Conservation (phyloP, 495 filamentous ascomycete genomes). For the Penicillium goetzii region DNA sequence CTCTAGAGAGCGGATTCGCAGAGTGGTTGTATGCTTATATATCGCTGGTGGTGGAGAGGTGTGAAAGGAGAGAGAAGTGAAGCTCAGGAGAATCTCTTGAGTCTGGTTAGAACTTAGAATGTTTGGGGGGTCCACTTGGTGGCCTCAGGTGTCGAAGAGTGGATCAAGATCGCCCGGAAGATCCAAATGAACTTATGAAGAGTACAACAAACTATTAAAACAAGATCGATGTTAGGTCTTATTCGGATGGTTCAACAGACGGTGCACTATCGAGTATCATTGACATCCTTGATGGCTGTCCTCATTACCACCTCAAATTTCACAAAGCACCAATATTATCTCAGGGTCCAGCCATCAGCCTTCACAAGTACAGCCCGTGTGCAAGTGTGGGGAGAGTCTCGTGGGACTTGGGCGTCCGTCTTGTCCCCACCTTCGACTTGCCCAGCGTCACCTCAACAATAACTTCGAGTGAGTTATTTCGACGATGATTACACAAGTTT, state of each 20-base stretch:
- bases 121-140: slow-evolving; percentile 2
- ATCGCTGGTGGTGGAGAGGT: not conserved
- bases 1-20: not conserved
- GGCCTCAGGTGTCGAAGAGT: not conserved
- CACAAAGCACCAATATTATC: not conserved
- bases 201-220: not conserved
- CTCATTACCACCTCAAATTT: not conserved
- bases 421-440: not conserved
- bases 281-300: not conserved
- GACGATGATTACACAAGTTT: not conserved
- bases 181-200: not conserved
- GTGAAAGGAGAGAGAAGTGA: not conserved
- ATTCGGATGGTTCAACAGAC: not conserved
- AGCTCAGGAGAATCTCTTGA: not conserved
- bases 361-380: not conserved
- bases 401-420: not conserved
- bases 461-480: not conserved
- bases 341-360: not conserved
- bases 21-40: not conserved
- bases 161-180: not conserved
- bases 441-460: not conserved
- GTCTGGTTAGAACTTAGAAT: not conserved
- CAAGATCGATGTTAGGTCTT: not conserved
- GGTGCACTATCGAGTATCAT: not conserved
- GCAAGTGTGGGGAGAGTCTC: not conserved